These are phyloP conservation scores for Solanum hybrid DNA, from an alignment of 305 asterid genomes.

Conservation along the genomic window DNA sequence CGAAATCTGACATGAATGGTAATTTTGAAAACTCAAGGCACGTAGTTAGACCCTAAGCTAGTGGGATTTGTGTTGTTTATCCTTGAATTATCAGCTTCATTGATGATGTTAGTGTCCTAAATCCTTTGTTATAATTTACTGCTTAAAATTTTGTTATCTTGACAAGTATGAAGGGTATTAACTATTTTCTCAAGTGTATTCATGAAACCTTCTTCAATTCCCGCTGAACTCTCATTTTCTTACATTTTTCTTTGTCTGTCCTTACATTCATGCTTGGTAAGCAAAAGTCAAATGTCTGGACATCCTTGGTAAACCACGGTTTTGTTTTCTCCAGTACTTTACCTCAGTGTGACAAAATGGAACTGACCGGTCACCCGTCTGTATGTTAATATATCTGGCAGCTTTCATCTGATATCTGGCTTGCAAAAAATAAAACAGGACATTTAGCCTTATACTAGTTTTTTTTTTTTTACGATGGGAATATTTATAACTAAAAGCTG, in stretches of 20 bases:
- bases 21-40: background rate
- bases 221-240: background rate
- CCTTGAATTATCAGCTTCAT: background rate
- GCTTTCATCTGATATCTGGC: background rate
- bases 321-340: background rate
- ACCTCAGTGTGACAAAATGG: background rate
- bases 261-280: background rate
- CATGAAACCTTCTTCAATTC: background rate
- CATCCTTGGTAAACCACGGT: background rate
- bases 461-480: background rate
- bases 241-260: background rate
- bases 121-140: background rate
- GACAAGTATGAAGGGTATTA: background rate
- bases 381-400: background rate
- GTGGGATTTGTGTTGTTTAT: background rate
- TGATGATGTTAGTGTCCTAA: background rate
- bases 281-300: background rate
- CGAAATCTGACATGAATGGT: background rate
- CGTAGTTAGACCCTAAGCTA: background rate
- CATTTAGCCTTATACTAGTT: background rate
- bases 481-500: background rate
- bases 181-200: background rate
- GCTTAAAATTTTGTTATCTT: background rate
- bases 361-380: background rate
- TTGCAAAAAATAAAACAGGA: background rate